Percentiles rank a stretch among this genome's conserved stretches.
Conservation (phyloP, 345 rosid genomes). For the Toxicodendron radicans region DNA sequence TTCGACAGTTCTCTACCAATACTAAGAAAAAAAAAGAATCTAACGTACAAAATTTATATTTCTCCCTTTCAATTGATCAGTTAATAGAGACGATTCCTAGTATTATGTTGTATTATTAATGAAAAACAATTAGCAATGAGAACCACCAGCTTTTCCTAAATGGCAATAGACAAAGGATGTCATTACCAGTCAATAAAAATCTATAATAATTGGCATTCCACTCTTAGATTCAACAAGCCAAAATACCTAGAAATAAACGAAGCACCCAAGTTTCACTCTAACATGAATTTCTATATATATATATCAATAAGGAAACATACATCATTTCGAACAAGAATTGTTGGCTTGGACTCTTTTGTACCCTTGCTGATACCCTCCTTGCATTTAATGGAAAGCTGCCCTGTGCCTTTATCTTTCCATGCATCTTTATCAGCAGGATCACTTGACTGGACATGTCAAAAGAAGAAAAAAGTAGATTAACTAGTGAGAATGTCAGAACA, state of each 20-base stretch:
- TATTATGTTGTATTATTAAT: neutral
- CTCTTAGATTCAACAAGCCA: neutral
- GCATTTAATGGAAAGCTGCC: constrained; percentile 86
- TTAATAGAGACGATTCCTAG: neutral
- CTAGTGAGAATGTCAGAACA: constrained; percentile 5
- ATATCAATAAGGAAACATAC: constrained; percentile 42
- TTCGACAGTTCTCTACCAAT: neutral
- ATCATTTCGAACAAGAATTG: constrained; percentile 76
- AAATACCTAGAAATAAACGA: neutral
- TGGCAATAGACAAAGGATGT: neutral
- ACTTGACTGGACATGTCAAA: constrained; percentile 52
- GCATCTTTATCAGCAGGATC: constrained; percentile 77
- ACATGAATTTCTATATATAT: constrained; percentile 3
- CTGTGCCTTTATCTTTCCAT: constrained; percentile 97
- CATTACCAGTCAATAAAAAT: constrained; percentile 1
- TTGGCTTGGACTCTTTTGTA: constrained; percentile 87
- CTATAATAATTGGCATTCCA: neutral
- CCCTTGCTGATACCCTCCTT: constrained; percentile 83
- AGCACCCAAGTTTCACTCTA: neutral
- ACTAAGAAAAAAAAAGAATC: neutral
- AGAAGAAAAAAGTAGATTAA: neutral
- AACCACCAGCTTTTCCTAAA: neutral
- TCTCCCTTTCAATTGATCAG: neutral
- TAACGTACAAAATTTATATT: neutral
- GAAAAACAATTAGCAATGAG: neutral